These are phyloP conservation scores for Exophiala sp. DNA, from an alignment of 2,329 filamentous ascomycete genomes.

Conservation along the genomic window DNA sequence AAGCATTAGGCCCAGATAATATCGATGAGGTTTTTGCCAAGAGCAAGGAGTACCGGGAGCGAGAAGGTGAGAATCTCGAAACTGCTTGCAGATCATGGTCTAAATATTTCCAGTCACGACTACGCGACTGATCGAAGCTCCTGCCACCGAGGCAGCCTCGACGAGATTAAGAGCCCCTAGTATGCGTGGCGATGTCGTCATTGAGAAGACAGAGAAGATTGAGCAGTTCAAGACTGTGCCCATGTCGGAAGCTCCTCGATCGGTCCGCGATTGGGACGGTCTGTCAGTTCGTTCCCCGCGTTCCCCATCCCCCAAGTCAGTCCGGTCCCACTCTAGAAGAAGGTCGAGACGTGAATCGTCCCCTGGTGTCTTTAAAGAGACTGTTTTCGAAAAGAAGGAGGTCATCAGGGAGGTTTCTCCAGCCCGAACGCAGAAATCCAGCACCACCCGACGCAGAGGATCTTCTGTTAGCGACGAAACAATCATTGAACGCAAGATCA, in stretches of 20 bases:
- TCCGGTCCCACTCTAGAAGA: slow-evolving; percentile 32
- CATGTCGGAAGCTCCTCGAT: slow-evolving; percentile 30
- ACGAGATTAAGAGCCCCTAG: slow-evolving; percentile 39
- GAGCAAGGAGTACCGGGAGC: slow-evolving; percentile 66
- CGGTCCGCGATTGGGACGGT: slow-evolving; percentile 34
- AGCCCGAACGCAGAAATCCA: slow-evolving; percentile 23
- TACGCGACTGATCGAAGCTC: slow-evolving; percentile 32
- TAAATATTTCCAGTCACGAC: slow-evolving; percentile 21
- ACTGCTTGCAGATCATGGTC: slow-evolving; percentile 6
- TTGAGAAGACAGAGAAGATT: slow-evolving; percentile 22
- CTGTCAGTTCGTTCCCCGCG: slow-evolving; percentile 27
- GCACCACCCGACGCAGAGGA: slow-evolving; percentile 32
- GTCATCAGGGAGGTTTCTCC: slow-evolving; percentile 25
- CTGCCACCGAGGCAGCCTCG: slow-evolving; percentile 19
- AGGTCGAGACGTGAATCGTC: slow-evolving; percentile 25
- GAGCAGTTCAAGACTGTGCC: slow-evolving; percentile 26
- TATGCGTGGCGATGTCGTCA: slow-evolving; percentile 27
- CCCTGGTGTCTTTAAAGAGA: slow-evolving; percentile 23
- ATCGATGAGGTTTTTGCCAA: slow-evolving; percentile 85
- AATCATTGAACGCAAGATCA: slow-evolving; percentile 34
- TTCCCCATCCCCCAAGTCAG: slow-evolving; percentile 25
- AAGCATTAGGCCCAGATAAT: slow-evolving; percentile 82
- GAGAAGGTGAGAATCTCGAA: slow-evolving; percentile 21
- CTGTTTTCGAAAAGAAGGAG: slow-evolving; percentile 26
- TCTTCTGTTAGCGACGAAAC: slow-evolving; percentile 36